A percentile compares a stretch with the other conserved stretches of the same genome.
Conservation (phyloP, 1,139 yeast genomes). For the Saccharomycopsis crataegensis region DNA sequence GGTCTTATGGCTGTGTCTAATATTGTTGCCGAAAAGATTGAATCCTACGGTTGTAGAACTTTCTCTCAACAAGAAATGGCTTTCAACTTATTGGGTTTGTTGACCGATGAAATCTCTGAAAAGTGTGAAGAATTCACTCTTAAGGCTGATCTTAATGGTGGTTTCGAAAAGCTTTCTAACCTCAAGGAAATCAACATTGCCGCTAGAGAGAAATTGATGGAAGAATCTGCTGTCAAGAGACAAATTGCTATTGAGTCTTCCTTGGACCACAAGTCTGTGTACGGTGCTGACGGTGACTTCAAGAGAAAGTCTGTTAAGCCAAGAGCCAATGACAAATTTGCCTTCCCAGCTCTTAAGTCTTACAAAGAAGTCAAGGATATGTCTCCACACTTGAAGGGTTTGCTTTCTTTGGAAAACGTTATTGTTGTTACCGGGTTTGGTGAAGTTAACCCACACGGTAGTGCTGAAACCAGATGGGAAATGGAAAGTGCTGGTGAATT, state of each 20-base stretch:
- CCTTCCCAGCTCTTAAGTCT: constrained; percentile 81
- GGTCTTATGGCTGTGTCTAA: constrained; percentile 97
- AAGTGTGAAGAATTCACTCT: constrained; percentile 91
- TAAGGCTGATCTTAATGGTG: constrained; percentile 98
- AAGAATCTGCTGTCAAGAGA: constrained; percentile 86
- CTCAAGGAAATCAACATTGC: constrained; percentile 81
- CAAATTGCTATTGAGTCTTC: constrained; percentile 94
- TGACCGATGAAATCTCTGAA: constrained; percentile 79
- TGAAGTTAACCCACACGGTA: constrained; percentile 99
- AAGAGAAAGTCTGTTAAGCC: constrained; percentile 41
- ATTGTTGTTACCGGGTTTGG: constrained; percentile 95
- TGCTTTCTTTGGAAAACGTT: constrained; percentile 85
- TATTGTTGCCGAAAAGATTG: constrained; percentile 96
- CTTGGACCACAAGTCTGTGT: constrained; percentile 84
- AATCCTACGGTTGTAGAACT: constrained; percentile 91
- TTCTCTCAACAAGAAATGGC: constrained; percentile 99
- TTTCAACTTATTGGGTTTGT: constrained; percentile 87
- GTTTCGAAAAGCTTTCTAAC: constrained; percentile 87
- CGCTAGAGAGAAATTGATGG: constrained; percentile 74
- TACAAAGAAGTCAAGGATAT: constrained; percentile 64
- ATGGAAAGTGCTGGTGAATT: constrained; percentile 95
- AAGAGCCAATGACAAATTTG: constrained; percentile 90
- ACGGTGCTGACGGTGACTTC: constrained; percentile 76
- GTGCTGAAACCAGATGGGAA: constrained; percentile 98
- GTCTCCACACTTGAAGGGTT: constrained; percentile 73